phyloP scores from a whole-genome alignment of 192 early-diverging fungal species.

The Mortierella antarctica region DNA sequence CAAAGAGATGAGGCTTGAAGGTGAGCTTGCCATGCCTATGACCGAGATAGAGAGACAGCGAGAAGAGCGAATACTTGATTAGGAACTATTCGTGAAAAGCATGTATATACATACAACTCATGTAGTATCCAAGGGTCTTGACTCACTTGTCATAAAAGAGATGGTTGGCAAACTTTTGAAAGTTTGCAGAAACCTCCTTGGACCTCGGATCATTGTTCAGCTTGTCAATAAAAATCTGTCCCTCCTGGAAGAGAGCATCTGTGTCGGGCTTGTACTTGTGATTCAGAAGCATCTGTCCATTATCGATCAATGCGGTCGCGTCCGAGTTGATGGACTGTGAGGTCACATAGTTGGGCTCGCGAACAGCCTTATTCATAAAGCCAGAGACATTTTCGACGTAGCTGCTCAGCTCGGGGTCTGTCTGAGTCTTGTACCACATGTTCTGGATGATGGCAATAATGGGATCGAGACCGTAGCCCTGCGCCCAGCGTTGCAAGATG shows the following conservation, averaged over 20 bases:
- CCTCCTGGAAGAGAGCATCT: slow-evolving; percentile 25
- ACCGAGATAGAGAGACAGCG: background rate
- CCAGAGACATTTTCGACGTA: slow-evolving; percentile 19
- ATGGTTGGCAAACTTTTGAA: slow-evolving; percentile 44
- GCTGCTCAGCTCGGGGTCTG: slow-evolving; percentile 41
- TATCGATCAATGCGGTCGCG: slow-evolving; percentile 23
- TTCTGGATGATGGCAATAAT: slow-evolving; percentile 40
- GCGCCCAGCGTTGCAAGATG: slow-evolving; percentile 57
- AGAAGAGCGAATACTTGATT: background rate
- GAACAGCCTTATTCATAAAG: slow-evolving; percentile 37
- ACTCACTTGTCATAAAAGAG: slow-evolving; percentile 53
- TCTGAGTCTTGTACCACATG: slow-evolving; percentile 21
- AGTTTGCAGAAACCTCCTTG: slow-evolving; percentile 28
- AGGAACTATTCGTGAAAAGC: background rate
- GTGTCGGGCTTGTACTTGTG: slow-evolving; percentile 42
- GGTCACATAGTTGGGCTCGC: slow-evolving; percentile 51
- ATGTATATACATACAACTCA: background rate
- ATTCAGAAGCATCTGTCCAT: slow-evolving; percentile 21
- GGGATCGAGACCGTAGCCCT: slow-evolving; percentile 49
- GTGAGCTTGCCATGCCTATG: slow-evolving; percentile 45
- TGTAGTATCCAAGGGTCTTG: background rate
- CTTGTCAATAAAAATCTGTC: slow-evolving; percentile 20
- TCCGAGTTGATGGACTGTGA: slow-evolving; percentile 32
- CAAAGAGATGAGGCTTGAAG: slow-evolving; percentile 59
- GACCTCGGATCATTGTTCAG: slow-evolving; percentile 43